Percentiles rank a stretch among this genome's conserved stretches.
Conservation (phyloP, 345 rosid species). For the Euphorbia tirucalli region DNA sequence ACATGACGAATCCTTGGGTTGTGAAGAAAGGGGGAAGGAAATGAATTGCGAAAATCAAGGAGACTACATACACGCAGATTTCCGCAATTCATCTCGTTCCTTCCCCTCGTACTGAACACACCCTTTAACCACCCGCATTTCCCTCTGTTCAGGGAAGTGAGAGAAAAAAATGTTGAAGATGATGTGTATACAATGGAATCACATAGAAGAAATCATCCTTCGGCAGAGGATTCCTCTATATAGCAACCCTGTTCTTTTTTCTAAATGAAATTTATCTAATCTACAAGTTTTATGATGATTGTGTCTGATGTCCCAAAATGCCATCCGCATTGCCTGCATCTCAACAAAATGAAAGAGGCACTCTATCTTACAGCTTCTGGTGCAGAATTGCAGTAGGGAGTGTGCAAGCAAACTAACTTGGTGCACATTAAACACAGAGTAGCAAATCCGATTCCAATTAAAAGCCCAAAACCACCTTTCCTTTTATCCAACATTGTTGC, state of each 20-base stretch:
- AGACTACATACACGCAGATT: too few species aligned
- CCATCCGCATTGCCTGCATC: not conserved
- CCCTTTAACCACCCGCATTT: too few species aligned
- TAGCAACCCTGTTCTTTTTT: not conserved
- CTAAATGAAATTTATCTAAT: not conserved
- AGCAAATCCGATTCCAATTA: constrained; percentile 67
- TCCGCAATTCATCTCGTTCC: too few species aligned
- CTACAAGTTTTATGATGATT: not conserved
- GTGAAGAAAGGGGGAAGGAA: too few species aligned
- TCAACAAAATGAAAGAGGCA: not conserved
- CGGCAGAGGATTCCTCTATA: too few species aligned
- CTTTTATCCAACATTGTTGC: constrained; percentile 55
- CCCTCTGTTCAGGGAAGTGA: not conserved
- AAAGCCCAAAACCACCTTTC: constrained; percentile 62
- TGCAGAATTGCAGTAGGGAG: constrained; percentile 95
- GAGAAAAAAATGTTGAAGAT: not conserved
- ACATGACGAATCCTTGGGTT: too few species aligned
- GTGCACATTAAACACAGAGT: constrained; percentile 77
- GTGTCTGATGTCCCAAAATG: not conserved
- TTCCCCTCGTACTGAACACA: too few species aligned
- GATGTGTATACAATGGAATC: not conserved
- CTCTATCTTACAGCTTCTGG: constrained; percentile 87
- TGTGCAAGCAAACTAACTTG: constrained; percentile 88
- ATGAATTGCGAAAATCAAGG: too few species aligned
- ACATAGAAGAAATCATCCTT: constrained; percentile 7